phyloP scores from a whole-genome alignment of 768 basidiomycete species.

The Boletus bicolor region DNA sequence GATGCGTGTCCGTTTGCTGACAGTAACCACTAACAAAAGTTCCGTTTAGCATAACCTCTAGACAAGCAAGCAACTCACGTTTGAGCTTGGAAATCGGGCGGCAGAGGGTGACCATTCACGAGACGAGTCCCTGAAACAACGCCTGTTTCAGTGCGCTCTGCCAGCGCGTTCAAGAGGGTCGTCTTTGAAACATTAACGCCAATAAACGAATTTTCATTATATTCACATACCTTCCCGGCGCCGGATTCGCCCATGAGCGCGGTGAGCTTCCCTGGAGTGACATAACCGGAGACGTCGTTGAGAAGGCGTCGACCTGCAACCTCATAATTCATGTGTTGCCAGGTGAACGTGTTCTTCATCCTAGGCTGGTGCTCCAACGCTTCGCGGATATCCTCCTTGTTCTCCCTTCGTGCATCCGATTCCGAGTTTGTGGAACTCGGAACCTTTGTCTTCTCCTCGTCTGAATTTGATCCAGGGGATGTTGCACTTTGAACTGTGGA shows the following conservation, averaged over 20 bases:
- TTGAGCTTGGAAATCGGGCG: slow-evolving; percentile 52
- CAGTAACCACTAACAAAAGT: slow-evolving; percentile 62
- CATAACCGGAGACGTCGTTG: slow-evolving; percentile 75
- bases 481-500: neutral
- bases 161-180: slow-evolving; percentile 49
- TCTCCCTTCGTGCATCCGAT: slow-evolving; percentile 3
- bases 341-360: slow-evolving; percentile 69
- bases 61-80: slow-evolving; percentile 33
- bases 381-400: slow-evolving; percentile 23
- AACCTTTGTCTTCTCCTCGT: slow-evolving; percentile 29
- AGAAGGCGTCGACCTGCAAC: slow-evolving; percentile 59
- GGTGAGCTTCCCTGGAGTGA: slow-evolving; percentile 76
- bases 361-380: slow-evolving; percentile 34
- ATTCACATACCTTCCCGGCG: slow-evolving; percentile 40
- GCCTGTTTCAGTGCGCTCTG: slow-evolving; percentile 37
- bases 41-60: neutral
- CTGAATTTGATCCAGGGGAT: slow-evolving; percentile 19
- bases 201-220: neutral
- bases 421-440: slow-evolving; percentile 2
- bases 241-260: slow-evolving; percentile 70
- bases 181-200: slow-evolving; percentile 29
- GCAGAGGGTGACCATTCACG: slow-evolving; percentile 44
- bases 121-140: slow-evolving; percentile 40
- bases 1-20: slow-evolving; percentile 83
- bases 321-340: slow-evolving; percentile 67